These are phyloP conservation scores for Penicillium sp. DNA, from an alignment of 2,329 filamentous ascomycete genomes.

Conservation along the genomic window DNA sequence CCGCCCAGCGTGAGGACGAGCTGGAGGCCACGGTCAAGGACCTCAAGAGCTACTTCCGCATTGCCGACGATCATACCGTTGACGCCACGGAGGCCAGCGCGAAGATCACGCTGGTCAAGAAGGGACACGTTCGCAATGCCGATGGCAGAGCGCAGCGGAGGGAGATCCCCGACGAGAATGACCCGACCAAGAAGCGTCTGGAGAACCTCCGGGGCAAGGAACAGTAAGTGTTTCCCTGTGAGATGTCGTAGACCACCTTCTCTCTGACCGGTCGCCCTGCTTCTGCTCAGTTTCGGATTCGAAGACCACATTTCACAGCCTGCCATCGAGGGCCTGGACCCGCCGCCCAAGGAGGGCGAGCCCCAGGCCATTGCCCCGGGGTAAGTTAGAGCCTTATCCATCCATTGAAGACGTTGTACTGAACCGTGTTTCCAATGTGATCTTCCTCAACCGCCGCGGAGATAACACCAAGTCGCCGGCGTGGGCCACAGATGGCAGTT, in stretches of 20 bases:
- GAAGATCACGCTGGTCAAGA: conserved; percentile 1
- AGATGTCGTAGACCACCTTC: conserved; percentile 1
- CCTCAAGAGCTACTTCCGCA: conserved; percentile 12
- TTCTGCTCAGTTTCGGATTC: conserved; percentile 40
- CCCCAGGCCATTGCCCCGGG: conserved; percentile 35
- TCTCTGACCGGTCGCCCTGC: background rate
- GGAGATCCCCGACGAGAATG: background rate
- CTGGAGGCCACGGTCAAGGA: conserved; percentile 10
- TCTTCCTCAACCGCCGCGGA: conserved; percentile 39
- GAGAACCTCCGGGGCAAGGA: conserved; percentile 10
- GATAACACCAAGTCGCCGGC: conserved; percentile 31
- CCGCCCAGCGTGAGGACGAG: conserved; percentile 11
- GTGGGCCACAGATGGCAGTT: conserved; percentile 47
- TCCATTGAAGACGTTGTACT: background rate
- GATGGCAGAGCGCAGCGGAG: conserved; percentile 4
- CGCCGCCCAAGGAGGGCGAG: conserved; percentile 21
- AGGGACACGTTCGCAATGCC: conserved; percentile 6
- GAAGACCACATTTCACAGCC: conserved; percentile 46
- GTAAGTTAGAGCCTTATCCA: conserved; percentile 1
- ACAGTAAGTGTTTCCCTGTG: conserved; percentile 11
- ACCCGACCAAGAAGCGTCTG: conserved; percentile 2
- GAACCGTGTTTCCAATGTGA: conserved; percentile 18
- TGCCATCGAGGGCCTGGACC: conserved; percentile 32
- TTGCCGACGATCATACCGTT: conserved; percentile 5
- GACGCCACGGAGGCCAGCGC: conserved; percentile 7